Evolutionary conservation across 1,284 basidiomycete genomes (phyloP), one percentile per base, ranked within the genome.

Genomic region (Austroboletus niveus): DNA sequence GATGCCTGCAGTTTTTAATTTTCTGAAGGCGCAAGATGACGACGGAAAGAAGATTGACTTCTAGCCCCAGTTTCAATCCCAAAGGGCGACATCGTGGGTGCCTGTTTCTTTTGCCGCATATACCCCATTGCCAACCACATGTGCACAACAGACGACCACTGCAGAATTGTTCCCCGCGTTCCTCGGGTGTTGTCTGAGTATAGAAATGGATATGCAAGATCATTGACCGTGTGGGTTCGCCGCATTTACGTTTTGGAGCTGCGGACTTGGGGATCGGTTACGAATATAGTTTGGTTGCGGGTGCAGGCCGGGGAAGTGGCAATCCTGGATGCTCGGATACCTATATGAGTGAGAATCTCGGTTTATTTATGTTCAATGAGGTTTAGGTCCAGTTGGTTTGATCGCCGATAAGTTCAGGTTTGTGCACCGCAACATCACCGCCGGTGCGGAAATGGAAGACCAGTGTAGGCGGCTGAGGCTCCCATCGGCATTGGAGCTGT

Each of bases 1-100:
- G 14, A 55, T 66, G 60, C 64, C 68, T 31, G 55, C 63, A 12
- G 41, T 47, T 7, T 66, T 65, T 27, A 46, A 61, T 20, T 54
- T 62, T 45, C 22, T 42, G 42, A 66, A 66, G 46, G 56, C 41
- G 5, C 49, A 40, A 32, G 66, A 68, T 17, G 52, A 68, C 1
- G 24, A 45, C 17, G 65, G 54, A 8, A 56, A 62, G 10, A 45
- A 56, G 9, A 57, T 65, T 29, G 36, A 57, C 38, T 49, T 65
- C 38, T 39, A 34, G 7, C 66, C 62, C 1, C 34, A 58, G 46
- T 65, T 66, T n/a, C 45, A 8, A 6, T 4, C 54, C 11, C 3
- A 38, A 11, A 58, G 52, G 1, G 0, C 39, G 22, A 47, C 45
- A 41, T 57, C 53, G 64, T 69, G 41, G 29, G 63, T 45, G 8